Base-by-base conservation (phyloP, 805 yeast genomes). In the Suhomyces faveliae region DNA sequence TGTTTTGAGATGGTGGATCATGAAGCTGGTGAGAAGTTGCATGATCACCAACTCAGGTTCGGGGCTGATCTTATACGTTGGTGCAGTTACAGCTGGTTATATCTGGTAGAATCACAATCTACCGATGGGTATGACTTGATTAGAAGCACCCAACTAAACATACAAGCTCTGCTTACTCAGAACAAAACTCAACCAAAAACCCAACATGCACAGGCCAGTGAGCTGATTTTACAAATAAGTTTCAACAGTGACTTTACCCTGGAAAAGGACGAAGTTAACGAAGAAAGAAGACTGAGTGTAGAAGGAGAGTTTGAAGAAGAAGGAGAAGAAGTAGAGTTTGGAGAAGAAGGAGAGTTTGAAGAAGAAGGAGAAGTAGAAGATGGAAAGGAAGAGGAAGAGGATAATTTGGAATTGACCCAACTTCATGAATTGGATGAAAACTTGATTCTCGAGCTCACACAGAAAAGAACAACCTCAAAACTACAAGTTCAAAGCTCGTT, bases 61-160 rank as follows among this genome's bases (percentile, higher is more conserved):
- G 57, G 55, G 5, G 49, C 50, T 5, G 68, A 63, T 39, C 39
- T 66, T 10, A 23, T 59, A 1, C 51, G 51, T 23, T 65, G 67
- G 68, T 38, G 22, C 6, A 41, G 54, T 7, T 56, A 53, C 40
- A 52, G 52, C 6, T 30, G 20, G 15, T 48, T 66, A n/a, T 63
- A 63, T 41, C 37, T 33, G 37, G 39, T 17, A 10, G 37, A 33
- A 8, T 8, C 21, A 15, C 35, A n/a, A 13, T 6, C 5, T 5
- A 29, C 21, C 13, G n/a, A 33, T 4, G n/a, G 37, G 13, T 15
- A 33, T 11, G 21, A 33, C 21, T 33, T 33, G 21, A 19, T 37
- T 3, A 21, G 17, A 11, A 21, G 21, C 13, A 17, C 38, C 12
- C 19, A 35, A 19, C 13, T 13, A 10, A 15, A n/a, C 13, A 40